Evolutionary conservation across 352 stramenopile genomes (phyloP), one percentile per base, ranked within the genome.

Genomic region (Blastocystis sp.): DNA sequence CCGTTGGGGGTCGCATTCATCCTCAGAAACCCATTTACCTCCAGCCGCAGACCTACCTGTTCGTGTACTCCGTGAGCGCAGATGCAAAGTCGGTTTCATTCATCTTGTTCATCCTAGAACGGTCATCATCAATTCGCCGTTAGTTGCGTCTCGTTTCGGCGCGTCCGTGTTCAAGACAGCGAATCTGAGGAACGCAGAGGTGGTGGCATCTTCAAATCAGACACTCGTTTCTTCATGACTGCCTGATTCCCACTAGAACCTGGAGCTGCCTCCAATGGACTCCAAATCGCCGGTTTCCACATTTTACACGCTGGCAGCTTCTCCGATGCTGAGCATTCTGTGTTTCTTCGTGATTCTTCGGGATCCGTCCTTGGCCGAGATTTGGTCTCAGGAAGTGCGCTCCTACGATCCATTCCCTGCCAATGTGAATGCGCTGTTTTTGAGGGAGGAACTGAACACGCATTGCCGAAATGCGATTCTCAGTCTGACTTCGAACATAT

Each of bases 1-100:
- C 2, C 0, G 10, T 48, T n/a, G 2, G 2, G 19, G 17, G 19
- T 69, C n/a, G 2, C 7, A 0, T 84, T 1, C 21, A 59, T 5
- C 17, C 1, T 84, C 28, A 84, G 74, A 84, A 84, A n/a, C 52
- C 52, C 14, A 70, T 84, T 45, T 70, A 41, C 45, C 34, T 53
- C 2, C 34, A 9, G 10, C 74, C 74, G 14, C 40, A 67, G 56
- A 45, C 48, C 38, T 64, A 84, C 45, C 1, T 84, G 11, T 70
- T 66, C 28, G 66, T 84, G 40, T 69, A 69, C 48, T 62, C n/a
- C 11, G 40, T 34, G 19, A 34, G 45, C 5, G 23, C 74, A 11
- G 19, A 28, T 17, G 14, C 48, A 56, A 7, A 14, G 48, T 56
- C 14, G 5, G 48, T 56, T 7, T 14, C 14, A 7, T 56, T 14